Percentiles rank a stretch among this genome's conserved stretches.
Conservation (phyloP, 1,284 basidiomycete species). For the Trichosporon sp. region DNA sequence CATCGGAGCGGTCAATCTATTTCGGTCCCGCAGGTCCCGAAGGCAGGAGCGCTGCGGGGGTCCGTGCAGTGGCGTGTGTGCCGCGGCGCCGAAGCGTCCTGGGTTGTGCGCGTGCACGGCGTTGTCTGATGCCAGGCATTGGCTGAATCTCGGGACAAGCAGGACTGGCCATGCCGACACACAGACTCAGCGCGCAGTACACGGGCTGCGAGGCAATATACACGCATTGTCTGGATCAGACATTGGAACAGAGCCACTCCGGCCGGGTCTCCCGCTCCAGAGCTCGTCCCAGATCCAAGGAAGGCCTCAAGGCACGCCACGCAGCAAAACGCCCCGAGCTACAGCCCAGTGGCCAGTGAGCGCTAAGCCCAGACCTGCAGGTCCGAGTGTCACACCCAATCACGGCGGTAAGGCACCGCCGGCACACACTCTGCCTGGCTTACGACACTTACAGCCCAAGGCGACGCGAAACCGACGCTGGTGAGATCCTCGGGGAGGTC, state of each 20-base stretch:
- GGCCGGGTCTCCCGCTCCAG: not conserved
- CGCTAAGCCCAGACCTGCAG: not conserved
- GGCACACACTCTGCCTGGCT: not conserved
- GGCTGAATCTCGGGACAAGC: not conserved
- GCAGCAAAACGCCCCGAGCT: not conserved
- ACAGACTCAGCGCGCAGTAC: not conserved
- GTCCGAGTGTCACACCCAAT: slow-evolving; percentile 8
- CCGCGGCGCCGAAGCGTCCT: not conserved
- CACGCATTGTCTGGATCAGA: not conserved
- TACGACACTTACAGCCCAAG: slow-evolving; percentile 63
- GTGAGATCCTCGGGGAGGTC: slow-evolving; percentile 67
- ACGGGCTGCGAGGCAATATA: not conserved
- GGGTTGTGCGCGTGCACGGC: not conserved
- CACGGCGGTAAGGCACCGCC: not conserved
- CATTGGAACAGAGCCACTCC: not conserved
- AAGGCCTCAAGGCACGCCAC: not conserved
- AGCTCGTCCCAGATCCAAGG: not conserved
- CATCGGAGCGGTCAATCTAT: not conserved
- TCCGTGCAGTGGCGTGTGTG: not conserved
- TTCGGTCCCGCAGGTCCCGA: not conserved
- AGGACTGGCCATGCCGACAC: not conserved
- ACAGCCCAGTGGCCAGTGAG: not conserved
- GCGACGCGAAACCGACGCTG: slow-evolving; percentile 67
- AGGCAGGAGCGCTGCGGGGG: not conserved
- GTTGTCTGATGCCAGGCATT: not conserved